phyloP scores from a whole-genome alignment of 2,329 filamentous ascomycete species.

The Fusarium sp. region DNA sequence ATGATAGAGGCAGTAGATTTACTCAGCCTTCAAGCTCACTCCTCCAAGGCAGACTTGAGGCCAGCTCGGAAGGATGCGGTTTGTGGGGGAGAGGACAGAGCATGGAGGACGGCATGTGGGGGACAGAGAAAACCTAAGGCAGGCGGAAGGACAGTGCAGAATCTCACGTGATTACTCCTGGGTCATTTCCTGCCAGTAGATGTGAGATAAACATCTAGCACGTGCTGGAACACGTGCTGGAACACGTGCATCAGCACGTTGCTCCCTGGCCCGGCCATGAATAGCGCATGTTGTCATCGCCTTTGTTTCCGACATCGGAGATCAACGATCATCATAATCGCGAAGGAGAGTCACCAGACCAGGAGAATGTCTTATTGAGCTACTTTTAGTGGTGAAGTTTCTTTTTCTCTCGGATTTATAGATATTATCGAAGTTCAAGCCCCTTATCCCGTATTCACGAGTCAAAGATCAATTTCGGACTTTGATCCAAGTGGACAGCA shows the following conservation, averaged over 20 bases:
- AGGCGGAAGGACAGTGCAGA: background rate
- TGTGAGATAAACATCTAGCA: background rate
- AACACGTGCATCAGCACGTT: background rate
- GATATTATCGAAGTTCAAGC: background rate
- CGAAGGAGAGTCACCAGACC: background rate
- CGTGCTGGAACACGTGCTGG: background rate
- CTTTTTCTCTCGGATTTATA: background rate
- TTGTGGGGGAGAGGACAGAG: background rate
- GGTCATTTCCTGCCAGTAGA: too few relatives aligned
- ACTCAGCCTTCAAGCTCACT: background rate
- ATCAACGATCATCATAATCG: background rate
- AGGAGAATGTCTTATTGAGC: background rate
- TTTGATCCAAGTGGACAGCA: background rate
- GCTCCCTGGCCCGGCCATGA: background rate
- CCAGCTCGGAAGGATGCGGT: background rate
- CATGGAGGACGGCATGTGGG: background rate
- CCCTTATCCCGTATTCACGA: background rate
- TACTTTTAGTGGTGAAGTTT: background rate
- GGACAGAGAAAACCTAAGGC: background rate
- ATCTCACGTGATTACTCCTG: background rate
- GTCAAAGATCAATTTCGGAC: background rate
- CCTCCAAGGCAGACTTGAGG: background rate
- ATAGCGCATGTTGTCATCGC: background rate
- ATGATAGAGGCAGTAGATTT: background rate
- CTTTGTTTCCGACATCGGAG: background rate